Evolutionary conservation across 2,329 filamentous ascomycete genomes (phyloP).

Genomic region (Sporothrix schenckii): DNA sequence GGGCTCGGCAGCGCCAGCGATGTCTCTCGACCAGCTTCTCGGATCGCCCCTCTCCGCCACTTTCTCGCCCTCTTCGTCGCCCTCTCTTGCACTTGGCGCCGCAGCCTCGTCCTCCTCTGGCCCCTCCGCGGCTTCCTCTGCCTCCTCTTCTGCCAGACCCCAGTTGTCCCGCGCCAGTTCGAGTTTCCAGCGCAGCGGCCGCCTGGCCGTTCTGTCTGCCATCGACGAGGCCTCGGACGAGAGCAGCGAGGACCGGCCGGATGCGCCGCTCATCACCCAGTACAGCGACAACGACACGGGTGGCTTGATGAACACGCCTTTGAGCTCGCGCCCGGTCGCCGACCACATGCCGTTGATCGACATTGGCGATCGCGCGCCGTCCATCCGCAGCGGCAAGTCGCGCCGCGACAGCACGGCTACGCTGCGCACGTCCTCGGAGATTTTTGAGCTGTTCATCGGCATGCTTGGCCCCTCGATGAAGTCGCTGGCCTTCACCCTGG

Average conservation of each 20-base stretch:
- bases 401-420: conserved; percentile 36
- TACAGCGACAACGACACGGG: conserved; percentile 10
- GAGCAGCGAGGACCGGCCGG: conserved; percentile 49
- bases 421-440: conserved; percentile 71
- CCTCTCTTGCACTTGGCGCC: background rate
- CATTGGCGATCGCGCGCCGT: background rate
- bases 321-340: background rate
- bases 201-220: conserved; percentile 55
- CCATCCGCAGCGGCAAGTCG: conserved; percentile 11
- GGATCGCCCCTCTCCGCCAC: conserved; percentile 41
- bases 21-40: conserved; percentile 19
- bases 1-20: background rate
- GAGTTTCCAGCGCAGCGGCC: conserved; percentile 46
- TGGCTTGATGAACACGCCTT: background rate
- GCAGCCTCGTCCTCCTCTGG: background rate
- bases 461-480: conserved; percentile 94
- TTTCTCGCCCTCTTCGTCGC: conserved; percentile 42
- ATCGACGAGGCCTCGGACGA: conserved; percentile 67
- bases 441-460: conserved; percentile 87
- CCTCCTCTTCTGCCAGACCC: conserved; percentile 27
- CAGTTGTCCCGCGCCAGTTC: conserved; percentile 40
- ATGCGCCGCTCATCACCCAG: background rate
- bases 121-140: too few relatives aligned
- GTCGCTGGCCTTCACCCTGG: conserved; percentile 87
- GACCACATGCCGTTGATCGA: conserved; percentile 9